These are phyloP conservation scores for Selaginella tamariscina DNA, from an alignment of 75 land plant species.

Conservation along the genomic window DNA sequence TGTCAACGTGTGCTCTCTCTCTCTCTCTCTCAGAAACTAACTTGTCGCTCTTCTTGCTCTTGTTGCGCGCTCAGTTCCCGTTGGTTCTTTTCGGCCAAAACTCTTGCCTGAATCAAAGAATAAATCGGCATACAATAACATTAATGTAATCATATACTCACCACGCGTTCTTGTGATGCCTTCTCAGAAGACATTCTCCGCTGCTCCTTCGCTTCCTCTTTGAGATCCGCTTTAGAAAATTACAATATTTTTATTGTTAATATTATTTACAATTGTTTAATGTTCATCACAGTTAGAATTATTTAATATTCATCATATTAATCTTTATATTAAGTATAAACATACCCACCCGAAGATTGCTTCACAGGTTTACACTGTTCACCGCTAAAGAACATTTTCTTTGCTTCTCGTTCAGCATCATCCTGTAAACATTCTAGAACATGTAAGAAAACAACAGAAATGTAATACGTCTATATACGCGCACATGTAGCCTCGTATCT, in stretches of 20 bases:
- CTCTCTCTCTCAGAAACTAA: no score
- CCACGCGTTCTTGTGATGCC: background rate
- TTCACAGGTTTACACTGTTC: background rate
- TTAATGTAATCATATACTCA: background rate
- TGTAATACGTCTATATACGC: background rate
- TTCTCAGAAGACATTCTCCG: background rate
- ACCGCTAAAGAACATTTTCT: slow-evolving; percentile 1
- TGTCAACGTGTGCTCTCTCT: no score
- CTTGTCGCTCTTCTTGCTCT: background rate
- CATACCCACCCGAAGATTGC: no score
- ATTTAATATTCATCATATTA: no score
- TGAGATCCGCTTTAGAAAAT: no score
- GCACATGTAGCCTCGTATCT: no score
- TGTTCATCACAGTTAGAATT: no score
- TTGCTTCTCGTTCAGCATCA: background rate
- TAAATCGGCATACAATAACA: background rate
- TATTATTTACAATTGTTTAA: no score
- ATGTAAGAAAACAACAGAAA: background rate
- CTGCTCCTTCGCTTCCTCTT: background rate
- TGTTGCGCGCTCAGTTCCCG: background rate
- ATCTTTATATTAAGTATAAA: no score
- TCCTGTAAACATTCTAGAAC: background rate
- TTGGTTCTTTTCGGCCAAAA: background rate
- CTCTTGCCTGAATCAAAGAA: background rate
- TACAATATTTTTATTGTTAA: no score